These are phyloP conservation scores for Triticum dicoccoides DNA, from an alignment of 176 grass and related monocot genomes.

Conservation along the genomic window DNA sequence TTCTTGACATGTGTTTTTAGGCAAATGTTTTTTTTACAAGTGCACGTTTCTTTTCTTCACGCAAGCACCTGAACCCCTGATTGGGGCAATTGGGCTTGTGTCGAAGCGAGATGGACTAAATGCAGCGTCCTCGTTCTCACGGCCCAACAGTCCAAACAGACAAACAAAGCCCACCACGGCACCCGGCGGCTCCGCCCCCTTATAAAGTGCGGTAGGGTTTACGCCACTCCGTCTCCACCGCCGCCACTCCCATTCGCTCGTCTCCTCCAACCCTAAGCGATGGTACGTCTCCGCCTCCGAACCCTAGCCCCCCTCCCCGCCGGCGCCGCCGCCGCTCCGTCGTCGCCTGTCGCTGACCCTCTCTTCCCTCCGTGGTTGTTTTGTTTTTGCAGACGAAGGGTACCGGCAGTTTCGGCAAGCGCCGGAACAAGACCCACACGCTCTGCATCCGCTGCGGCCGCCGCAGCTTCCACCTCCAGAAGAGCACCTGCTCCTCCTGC, in stretches of 20 bases:
- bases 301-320: background rate
- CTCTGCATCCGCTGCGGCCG: constrained; percentile 86
- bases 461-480: constrained; percentile 94
- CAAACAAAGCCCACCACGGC: background rate
- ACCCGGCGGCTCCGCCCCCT: background rate
- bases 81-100: too few relatives aligned
- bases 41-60: too few relatives aligned
- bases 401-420: constrained; percentile 91
- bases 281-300: constrained; percentile 18
- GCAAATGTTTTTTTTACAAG: too few relatives aligned
- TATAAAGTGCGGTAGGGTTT: constrained; percentile 23
- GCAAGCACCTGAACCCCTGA: too few relatives aligned
- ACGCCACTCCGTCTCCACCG: background rate
- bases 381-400: constrained; percentile 54
- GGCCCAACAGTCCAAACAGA: background rate
- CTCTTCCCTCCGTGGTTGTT: background rate
- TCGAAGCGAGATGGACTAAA: too few relatives aligned
- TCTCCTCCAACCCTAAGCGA: constrained; percentile 14
- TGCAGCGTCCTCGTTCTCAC: too few relatives aligned
- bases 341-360: background rate
- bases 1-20: too few relatives aligned
- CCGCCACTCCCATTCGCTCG: background rate
- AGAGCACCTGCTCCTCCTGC: constrained; percentile 83
- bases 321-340: background rate
- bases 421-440: constrained; percentile 98